Evolutionary conservation across 2,329 filamentous ascomycete genomes (phyloP).

Genomic region (Ceratocystis papillata): DNA sequence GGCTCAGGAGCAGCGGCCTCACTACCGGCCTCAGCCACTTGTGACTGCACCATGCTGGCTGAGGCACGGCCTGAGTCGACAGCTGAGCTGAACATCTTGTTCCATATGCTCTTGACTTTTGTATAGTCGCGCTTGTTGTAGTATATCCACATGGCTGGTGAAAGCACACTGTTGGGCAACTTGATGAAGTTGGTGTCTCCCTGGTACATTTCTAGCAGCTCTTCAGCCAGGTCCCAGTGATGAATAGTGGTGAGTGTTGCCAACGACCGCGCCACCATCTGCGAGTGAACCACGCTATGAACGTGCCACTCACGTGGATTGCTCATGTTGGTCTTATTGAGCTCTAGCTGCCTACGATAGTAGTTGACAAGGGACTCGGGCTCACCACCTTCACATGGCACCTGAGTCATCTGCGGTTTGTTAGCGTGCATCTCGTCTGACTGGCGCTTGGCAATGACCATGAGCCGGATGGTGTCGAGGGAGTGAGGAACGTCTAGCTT

Average conservation of each 20-base stretch:
- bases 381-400: slow-evolving; percentile 27
- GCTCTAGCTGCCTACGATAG: slow-evolving; percentile 27
- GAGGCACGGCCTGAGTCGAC: slow-evolving; percentile 21
- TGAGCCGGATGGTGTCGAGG: slow-evolving; percentile 31
- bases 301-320: slow-evolving; percentile 28
- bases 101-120: slow-evolving; percentile 57
- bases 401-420: slow-evolving; percentile 32
- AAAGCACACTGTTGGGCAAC: slow-evolving; percentile 46
- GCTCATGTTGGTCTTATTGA: slow-evolving; percentile 25
- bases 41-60: slow-evolving; percentile 23
- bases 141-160: slow-evolving; percentile 58
- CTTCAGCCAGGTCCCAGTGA: slow-evolving; percentile 44
- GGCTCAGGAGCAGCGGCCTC: slow-evolving; percentile 26
- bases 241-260: slow-evolving; percentile 32
- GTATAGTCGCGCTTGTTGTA: slow-evolving; percentile 46
- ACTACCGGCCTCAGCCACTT: slow-evolving; percentile 34
- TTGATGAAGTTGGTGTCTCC: slow-evolving; percentile 28
- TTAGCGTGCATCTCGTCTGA: slow-evolving; percentile 34
- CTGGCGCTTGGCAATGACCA: slow-evolving; percentile 22
- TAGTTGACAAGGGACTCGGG: slow-evolving; percentile 30
- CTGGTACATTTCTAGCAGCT: slow-evolving; percentile 47
- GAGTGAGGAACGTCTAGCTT: slow-evolving; percentile 35
- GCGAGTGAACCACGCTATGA: slow-evolving; percentile 24
- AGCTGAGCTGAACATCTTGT: slow-evolving; percentile 35
- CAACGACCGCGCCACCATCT: slow-evolving; percentile 31